Base-by-base conservation (phyloP, 441 rosid species). In the Lepidium campestre region DNA sequence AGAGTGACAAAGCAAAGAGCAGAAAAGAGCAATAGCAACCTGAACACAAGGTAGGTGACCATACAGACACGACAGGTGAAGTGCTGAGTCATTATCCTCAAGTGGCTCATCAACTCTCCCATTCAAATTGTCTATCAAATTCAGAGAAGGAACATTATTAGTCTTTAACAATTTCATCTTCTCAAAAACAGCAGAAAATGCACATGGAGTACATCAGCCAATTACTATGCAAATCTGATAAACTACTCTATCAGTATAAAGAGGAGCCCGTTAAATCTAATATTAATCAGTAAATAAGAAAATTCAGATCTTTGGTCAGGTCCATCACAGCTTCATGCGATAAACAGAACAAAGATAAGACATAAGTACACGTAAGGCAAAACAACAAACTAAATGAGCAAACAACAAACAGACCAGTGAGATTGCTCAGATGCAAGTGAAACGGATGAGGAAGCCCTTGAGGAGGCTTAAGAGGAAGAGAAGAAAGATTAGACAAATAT, bases 71-170 rank as follows among this genome's bases (percentile, higher is more conserved):
- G 81, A 79, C 22, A 91, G 76, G 81, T 94, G 99, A 71, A 94
- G 96, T 68, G 96, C 92, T 1, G 97, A 76, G 75, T 87, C 96
- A 62, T 89, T 86, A 76, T 85, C 92, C 76, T 91, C 96, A 36
- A 91, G 78, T 0, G 92, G 86, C 61, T 93, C 97, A 45, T 93
- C 80, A 17, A 87, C 81, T 79, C 81, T 75, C 15, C 93, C 96
- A 71, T 68, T 69, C 80, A 93, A 61, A 76, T 79, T 79, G 72
- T 87, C 99, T 93, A 75, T 14, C 19, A 72, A 13, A 68, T 40
- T 57, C 56, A 52, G 52, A 46, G 59, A 58, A 17, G 17, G 10
- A 55, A 50, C 13, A 59, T 7, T 15, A 44, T 4, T 27, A 31
- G 27, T 13, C 27, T 57, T 23, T 25, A 37, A 36, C 7, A 11